Base-by-base conservation (phyloP, 108 stramenopile species). In the Licmophora abbreviata region DNA sequence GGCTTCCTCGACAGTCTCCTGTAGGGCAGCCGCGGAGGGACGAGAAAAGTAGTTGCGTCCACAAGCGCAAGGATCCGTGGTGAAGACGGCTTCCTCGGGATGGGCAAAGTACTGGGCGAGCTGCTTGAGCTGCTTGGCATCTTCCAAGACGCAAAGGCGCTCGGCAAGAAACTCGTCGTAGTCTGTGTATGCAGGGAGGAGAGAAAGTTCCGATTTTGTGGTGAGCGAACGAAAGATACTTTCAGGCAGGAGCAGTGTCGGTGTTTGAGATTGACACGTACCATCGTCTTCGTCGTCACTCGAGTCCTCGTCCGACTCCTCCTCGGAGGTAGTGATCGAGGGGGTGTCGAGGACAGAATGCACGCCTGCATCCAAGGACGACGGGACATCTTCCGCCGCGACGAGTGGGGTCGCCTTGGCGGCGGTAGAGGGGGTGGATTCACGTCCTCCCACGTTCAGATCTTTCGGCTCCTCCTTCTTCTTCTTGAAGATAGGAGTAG, bases 11-110 rank as follows among this genome's bases (percentile, higher is more conserved):
- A 34, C 20, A 51, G 49, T 40, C 17, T 15, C 4, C 4, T 44
- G 40, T 32, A 56, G 59, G 29, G 54, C 64, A 3, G 54, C 48
- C 50, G 77, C 82, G 23, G 82, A 83, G 4, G 55, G 22, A 34
- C 82, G 74, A 46, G 42, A 53, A 42, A 83, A 83, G 73, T 73
- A 83, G 74, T 72, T 72, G 26, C 81, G 71, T 10, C 63, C 71
- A 48, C 51, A 67, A 18, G 56, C 64, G n/a, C 41, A 35, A 10
- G 64, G 33, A 56, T 77, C 73, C 8, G 57, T 51, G 1, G 10
- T 32, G 0, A 66, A 68, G 60, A 24, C 57, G 73, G 32, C 54
- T 69, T 48, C 77, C n/a, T 83, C 81, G 20, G 85, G 85, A 54
- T 75, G 71, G 40, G 74, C 45, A 56, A 60, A 80, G 51, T 69